Percentiles rank a stretch among this genome's conserved stretches.
Conservation (phyloP, 116 monocot species). For the Papilionanthe hybrid region DNA sequence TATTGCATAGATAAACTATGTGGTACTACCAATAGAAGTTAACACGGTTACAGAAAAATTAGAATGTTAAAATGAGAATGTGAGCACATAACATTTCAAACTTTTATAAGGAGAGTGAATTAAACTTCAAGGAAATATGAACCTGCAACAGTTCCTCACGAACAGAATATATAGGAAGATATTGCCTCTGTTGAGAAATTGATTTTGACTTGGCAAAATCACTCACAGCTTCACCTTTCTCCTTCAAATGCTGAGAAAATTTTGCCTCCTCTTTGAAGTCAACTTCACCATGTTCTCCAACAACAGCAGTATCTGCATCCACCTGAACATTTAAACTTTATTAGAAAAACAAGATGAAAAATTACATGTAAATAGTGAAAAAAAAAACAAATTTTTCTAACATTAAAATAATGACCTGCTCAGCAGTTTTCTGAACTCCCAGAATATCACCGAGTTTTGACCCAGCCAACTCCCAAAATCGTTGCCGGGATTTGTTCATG, state of each 20-base stretch:
- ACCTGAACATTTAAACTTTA: constrained; percentile 38
- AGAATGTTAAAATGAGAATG: background rate
- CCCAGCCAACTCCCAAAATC: constrained; percentile 96
- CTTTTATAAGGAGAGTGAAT: background rate
- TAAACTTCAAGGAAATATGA: background rate
- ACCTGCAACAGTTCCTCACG: constrained; percentile 93
- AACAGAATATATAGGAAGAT: constrained; percentile 92
- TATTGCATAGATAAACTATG: background rate
- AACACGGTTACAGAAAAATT: background rate
- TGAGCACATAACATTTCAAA: background rate
- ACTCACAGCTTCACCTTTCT: constrained; percentile 84
- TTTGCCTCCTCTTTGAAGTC: constrained; percentile 91
- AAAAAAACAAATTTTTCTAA: constrained; percentile 2
- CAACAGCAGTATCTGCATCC: constrained; percentile 85
- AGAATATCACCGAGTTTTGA: constrained; percentile 94
- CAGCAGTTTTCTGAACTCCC: constrained; percentile 86
- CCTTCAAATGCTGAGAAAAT: constrained; percentile 87
- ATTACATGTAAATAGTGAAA: background rate
- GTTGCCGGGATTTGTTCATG: constrained; percentile 93
- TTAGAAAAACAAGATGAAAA: background rate
- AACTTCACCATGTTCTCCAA: constrained; percentile 85
- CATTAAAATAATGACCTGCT: constrained; percentile 50
- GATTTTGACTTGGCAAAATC: constrained; percentile 94
- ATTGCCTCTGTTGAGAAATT: constrained; percentile 76
- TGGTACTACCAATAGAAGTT: background rate